Percentiles rank a stretch among this genome's conserved stretches.
Conservation (phyloP, 2,329 filamentous ascomycete species). For the Trichoderma harzianum region DNA sequence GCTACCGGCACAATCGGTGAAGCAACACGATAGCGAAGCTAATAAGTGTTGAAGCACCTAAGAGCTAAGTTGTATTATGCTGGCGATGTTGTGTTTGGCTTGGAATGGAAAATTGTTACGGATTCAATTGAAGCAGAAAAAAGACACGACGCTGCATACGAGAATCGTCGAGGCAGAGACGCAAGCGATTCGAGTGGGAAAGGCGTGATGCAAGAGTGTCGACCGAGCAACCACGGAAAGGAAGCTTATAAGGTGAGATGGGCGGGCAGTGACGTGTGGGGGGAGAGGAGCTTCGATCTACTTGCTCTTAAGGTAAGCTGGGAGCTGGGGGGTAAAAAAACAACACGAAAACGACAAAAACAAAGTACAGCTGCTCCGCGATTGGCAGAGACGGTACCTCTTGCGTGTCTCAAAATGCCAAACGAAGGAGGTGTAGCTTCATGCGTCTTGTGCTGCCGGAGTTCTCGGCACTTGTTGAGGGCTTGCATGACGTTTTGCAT, state of each 20-base stretch:
- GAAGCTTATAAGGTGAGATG: constrained; percentile 5
- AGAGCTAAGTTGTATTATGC: not conserved
- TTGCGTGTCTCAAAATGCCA: not conserved
- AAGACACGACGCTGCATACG: not conserved
- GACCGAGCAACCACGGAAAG: constrained; percentile 13
- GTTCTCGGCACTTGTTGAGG: not conserved
- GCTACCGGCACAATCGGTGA: not conserved
- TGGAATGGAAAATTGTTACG: not conserved
- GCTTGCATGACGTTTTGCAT: constrained; percentile 12
- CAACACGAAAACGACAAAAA: not conserved
- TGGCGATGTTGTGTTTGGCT: not conserved
- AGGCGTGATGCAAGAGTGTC: constrained; percentile 9
- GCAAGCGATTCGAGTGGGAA: not conserved
- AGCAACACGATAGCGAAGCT: not conserved
- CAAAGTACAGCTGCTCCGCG: not conserved
- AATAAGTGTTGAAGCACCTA: not conserved
- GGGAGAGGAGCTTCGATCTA: not conserved
- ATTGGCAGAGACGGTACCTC: not conserved
- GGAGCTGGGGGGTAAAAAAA: not conserved
- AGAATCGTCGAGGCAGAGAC: not conserved
- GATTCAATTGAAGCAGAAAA: not conserved
- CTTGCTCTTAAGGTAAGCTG: not conserved
- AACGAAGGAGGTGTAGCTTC: not conserved
- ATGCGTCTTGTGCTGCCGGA: not conserved
- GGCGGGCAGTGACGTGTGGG: not conserved